Evolutionary conservation across 169 alveolate genomes (phyloP).

Genomic region (Eimeria acervulina): DNA sequence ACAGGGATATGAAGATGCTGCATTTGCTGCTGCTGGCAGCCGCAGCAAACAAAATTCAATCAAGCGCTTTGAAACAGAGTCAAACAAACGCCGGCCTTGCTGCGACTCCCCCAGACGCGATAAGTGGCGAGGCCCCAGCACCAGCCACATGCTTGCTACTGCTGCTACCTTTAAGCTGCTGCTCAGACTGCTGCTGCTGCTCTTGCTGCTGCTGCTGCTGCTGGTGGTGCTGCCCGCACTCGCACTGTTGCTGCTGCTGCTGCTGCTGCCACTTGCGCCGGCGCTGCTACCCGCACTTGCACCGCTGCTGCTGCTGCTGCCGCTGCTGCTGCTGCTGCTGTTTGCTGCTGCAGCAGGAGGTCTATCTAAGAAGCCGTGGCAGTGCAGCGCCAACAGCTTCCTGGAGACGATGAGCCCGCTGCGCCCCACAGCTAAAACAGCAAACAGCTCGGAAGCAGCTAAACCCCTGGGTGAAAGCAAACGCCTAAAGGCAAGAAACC

Average conservation of each 20-base stretch:
- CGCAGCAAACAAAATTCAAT: not conserved
- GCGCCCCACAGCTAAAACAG: constrained; percentile 48
- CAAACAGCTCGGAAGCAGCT: constrained; percentile 78
- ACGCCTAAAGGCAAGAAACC: constrained; percentile 60
- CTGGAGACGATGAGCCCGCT: constrained; percentile 69
- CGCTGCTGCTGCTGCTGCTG: constrained; percentile 14
- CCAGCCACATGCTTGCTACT: constrained; percentile 70
- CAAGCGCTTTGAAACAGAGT: constrained; percentile 41
- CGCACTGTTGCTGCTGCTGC: constrained; percentile 18
- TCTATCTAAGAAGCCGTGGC: constrained; percentile 51
- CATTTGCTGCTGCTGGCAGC: not conserved
- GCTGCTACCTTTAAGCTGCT: constrained; percentile 45
- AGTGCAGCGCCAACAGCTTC: constrained; percentile 72
- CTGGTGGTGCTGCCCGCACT: not conserved
- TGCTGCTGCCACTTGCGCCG: not conserved
- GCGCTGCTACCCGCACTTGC: not conserved
- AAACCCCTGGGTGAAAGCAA: constrained; percentile 48
- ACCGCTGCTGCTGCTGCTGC: not conserved
- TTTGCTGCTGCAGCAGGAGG: not conserved
- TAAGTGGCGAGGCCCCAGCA: constrained; percentile 72
- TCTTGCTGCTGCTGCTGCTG: not conserved
- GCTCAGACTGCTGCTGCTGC: not conserved
- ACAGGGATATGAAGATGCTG: not conserved
- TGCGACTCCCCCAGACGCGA: constrained; percentile 72
- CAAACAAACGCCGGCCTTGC: constrained; percentile 81